Base-by-base conservation (phyloP, 371 early-diverging fungal species). In the Circinella minor region DNA sequence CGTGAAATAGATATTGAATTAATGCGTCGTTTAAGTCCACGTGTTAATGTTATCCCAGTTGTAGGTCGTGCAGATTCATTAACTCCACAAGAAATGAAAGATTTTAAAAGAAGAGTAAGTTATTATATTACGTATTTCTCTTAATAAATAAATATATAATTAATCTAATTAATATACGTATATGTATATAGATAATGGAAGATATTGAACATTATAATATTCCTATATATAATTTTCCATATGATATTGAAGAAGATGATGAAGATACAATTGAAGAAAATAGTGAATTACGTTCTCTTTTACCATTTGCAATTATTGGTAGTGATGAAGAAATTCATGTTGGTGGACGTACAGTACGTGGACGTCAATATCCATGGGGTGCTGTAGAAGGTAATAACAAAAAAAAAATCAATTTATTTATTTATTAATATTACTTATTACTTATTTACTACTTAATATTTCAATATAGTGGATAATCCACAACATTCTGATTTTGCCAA, bases 331-430 rank as follows among this genome's bases (percentile, higher is more conserved):
- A 95, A 66, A 91, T 96, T 48, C 80, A 81, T 14, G 84, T 94
- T 15, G 92, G 92, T 71, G 89, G 89, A 60, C 87, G 89, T 38
- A 70, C 80, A 51, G 91, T 98, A 39, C 92, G 99, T 60, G 99
- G 97, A 63, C 90, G 99, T 63, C 95, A 92, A 76, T 99, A 99
- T 78, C 98, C 98, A 7, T 99, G 99, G 99, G 99, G 99, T 72
- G 89, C 96, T 61, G 97, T 99, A 36, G 98, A 99, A 80, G 86
- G 85, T 85, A 74, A 49, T n/a, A 66, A 49, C 20, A 2, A 47
- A 37, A 7, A 9, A 18, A 1, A 1, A 27, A 1, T 27, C 2
- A 1, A 27, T 27, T 27, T 27, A 2, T 27, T 27, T 27, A 27
- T 27, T 0, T 27, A 27, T 27, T 2, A 27, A 27, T 27, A 1